phyloP scores from a whole-genome alignment of 1,284 basidiomycete genomes.

The Marasmius oreades region DNA sequence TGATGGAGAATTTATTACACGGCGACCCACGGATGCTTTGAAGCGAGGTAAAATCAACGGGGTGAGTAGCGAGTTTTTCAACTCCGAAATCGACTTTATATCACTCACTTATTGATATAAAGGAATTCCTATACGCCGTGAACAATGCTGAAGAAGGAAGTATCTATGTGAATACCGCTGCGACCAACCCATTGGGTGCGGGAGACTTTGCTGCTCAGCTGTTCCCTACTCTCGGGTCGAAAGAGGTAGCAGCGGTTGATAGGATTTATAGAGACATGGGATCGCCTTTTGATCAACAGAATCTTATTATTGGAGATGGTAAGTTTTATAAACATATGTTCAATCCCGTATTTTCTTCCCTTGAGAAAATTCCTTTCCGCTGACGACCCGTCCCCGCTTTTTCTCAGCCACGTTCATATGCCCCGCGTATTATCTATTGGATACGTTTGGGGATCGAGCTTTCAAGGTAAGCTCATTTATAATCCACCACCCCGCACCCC shows the following conservation, averaged over 20 bases:
- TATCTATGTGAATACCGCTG: conserved; percentile 21
- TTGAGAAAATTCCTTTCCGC: too few relatives aligned
- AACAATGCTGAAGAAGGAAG: conserved; percentile 40
- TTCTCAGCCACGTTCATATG: conserved; percentile 36
- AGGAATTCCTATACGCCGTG: conserved; percentile 24
- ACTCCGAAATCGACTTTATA: too few relatives aligned
- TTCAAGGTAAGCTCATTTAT: conserved; percentile 30
- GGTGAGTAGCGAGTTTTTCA: conserved; percentile 23
- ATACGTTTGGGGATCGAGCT: neutral
- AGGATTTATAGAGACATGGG: conserved; percentile 8
- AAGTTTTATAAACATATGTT: neutral
- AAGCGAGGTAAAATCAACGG: conserved; percentile 34
- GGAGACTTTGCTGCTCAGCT: conserved; percentile 8
- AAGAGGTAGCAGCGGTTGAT: conserved; percentile 5
- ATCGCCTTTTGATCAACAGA: conserved; percentile 6
- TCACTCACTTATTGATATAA: too few relatives aligned
- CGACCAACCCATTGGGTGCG: neutral
- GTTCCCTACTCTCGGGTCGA: conserved; percentile 20
- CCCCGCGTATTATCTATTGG: conserved; percentile 28
- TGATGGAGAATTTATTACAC: conserved; percentile 41
- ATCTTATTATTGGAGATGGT: conserved; percentile 24
- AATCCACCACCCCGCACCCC: too few relatives aligned
- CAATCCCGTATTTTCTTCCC: neutral
- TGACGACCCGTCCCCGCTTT: too few relatives aligned
- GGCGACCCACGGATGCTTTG: conserved; percentile 37